Base-by-base conservation (phyloP, 225 moss, liverwort and hornwort genomes). In the Bryum argenteum region DNA sequence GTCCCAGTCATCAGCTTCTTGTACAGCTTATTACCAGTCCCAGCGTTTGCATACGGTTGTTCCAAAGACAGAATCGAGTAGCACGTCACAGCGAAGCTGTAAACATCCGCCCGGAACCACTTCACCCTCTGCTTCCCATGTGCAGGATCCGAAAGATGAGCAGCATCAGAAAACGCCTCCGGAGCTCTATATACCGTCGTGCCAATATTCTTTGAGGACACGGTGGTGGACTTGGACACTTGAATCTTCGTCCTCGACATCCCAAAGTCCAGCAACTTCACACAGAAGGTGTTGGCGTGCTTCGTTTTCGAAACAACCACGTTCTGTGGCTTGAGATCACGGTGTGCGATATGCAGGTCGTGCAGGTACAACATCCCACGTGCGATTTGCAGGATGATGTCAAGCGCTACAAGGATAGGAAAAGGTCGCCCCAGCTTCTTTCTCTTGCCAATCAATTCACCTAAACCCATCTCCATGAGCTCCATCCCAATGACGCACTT, bases 301-400 rank as follows among this genome's bases (percentile, higher is more conserved):
- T 11, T 9, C 10, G 10, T 2, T 5, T 28, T 72, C 18, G 23
- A 52, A 6, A 73, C 54, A 18, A 73, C 73, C 63, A 73, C 63
- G 13, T 73, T 73, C 17, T 22, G 54, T 9, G 64, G 55, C 44
- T 73, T 73, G 64, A 62, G 22, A 13, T 55, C 22, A 13, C 55
- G 22, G 13, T 55, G 55, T 26, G 55, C 52, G 42, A 75, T 66
- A 2, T 39, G 4, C 11, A 45, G 5, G 44, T 66, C 58, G 12
- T 75, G 65, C 44, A 75, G 38, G 33, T 75, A 75, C 28, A 43
- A 9, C 74, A 75, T 66, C 59, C 74, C 66, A 3, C 66, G 65
- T 11, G 74, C 74, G 8, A 75, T 75, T 75, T 75, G 66, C 18
- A 75, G 18, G 5, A 75, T 75, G 54, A 67, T 66, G 44, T 75